Conservation (phyloP, 1,139 yeast species). For the Yamadazyma membranifaciens region DNA sequence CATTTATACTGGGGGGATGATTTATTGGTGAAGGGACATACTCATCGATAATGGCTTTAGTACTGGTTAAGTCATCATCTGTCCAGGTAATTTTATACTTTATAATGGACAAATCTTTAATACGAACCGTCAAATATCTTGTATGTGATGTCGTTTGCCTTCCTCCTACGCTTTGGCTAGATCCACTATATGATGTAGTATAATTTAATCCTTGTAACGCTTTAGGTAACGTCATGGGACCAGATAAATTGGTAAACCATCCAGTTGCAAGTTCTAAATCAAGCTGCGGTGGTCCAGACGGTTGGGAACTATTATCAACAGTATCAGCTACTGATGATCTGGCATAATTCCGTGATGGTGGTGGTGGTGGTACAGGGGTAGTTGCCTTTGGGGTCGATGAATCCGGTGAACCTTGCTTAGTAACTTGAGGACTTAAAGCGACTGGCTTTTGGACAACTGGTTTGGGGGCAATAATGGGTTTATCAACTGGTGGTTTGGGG, state of each 20-base stretch:
- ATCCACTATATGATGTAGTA: conserved; percentile 26
- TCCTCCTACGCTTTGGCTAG: conserved; percentile 12
- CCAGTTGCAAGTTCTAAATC: conserved; percentile 43
- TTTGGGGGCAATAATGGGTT: conserved; percentile 3
- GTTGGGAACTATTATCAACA: conserved; percentile 8
- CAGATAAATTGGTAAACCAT: conserved; percentile 40
- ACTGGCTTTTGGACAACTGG: conserved; percentile 1
- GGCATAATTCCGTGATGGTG: conserved; percentile 34
- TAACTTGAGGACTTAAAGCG: conserved; percentile 9
- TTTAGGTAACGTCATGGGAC: conserved; percentile 30
- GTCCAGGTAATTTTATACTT: conserved; percentile 50
- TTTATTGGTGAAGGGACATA: conserved; percentile 52
- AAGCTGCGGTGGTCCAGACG: conserved; percentile 29
- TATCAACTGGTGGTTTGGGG: conserved; percentile 13
- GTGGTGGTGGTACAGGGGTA: conserved; percentile 15
- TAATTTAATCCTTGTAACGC: conserved; percentile 36
- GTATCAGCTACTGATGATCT: conserved; percentile 18
- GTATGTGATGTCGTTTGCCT: conserved; percentile 12
- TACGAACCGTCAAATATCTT: conserved; percentile 33
- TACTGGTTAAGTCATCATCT: conserved; percentile 21
- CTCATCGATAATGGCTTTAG: conserved; percentile 27
- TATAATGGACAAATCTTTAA: conserved; percentile 51
- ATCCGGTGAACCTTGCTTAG: background rate
- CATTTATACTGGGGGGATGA: conserved; percentile 33
- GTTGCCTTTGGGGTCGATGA: conserved; percentile 3